Conservation (phyloP, 2,329 filamentous ascomycete genomes). For the Lachnellula arida region DNA sequence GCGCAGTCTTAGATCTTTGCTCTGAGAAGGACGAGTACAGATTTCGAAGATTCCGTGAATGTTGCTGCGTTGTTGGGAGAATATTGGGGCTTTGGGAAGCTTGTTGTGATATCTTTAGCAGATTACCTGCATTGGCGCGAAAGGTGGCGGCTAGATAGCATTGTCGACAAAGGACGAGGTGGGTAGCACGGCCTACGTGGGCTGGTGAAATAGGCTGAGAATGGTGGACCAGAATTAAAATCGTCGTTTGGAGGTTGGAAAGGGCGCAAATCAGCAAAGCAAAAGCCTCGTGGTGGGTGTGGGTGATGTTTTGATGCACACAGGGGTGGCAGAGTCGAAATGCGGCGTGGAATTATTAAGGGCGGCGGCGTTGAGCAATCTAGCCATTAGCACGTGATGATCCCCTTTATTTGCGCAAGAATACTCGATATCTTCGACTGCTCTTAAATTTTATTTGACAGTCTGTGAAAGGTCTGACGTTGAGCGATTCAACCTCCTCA, state of each 20-base stretch:
- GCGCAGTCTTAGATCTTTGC: neutral
- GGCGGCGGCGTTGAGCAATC: neutral
- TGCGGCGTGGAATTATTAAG: neutral
- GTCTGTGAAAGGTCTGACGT: too few species aligned
- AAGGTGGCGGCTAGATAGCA: neutral
- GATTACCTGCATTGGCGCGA: neutral
- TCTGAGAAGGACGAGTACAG: neutral
- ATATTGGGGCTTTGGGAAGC: neutral
- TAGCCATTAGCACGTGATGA: too few species aligned
- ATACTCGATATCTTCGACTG: too few species aligned
- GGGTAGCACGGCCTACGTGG: neutral
- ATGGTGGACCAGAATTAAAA: neutral
- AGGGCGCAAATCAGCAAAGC: neutral
- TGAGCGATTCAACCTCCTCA: too few species aligned
- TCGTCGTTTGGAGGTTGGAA: neutral
- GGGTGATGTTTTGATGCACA: too few species aligned
- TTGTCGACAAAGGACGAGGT: neutral
- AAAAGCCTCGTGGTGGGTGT: neutral
- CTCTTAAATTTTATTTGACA: too few species aligned
- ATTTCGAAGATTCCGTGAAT: neutral
- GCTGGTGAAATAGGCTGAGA: neutral
- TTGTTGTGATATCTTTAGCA: neutral
- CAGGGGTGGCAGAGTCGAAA: too few species aligned
- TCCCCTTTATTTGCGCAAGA: too few species aligned
- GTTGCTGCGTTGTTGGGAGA: neutral